Conservation (phyloP, 1,284 basidiomycete species). For the Melanopsichium pennsylvanicum region DNA sequence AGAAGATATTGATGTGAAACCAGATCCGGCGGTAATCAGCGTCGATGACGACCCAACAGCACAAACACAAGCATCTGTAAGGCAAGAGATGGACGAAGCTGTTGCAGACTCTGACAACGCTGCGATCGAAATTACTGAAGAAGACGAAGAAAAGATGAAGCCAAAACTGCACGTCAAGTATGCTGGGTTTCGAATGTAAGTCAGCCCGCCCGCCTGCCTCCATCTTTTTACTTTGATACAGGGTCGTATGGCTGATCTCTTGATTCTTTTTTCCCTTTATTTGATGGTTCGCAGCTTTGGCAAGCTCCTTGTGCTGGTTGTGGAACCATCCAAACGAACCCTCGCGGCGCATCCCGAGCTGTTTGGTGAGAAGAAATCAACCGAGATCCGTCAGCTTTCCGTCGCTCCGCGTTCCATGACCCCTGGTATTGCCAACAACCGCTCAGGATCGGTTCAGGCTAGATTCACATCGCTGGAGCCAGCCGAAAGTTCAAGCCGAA, state of each 20-base stretch:
- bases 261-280: not conserved
- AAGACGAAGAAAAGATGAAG: slow-evolving; percentile 51
- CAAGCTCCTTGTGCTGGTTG: slow-evolving; percentile 56
- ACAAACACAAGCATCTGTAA: not conserved
- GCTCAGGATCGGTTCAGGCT: slow-evolving; percentile 23
- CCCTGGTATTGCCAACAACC: slow-evolving; percentile 14
- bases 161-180: slow-evolving; percentile 43
- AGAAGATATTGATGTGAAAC: slow-evolving; percentile 20
- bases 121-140: slow-evolving; percentile 35
- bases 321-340: slow-evolving; percentile 46
- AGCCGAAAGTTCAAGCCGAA: slow-evolving; percentile 25
- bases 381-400: slow-evolving; percentile 47
- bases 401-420: slow-evolving; percentile 36
- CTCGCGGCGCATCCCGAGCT: slow-evolving; percentile 43
- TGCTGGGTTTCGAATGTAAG: slow-evolving; percentile 49
- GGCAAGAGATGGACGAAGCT: not conserved
- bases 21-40: slow-evolving; percentile 6
- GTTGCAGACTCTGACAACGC: slow-evolving; percentile 6
- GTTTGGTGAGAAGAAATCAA: slow-evolving; percentile 32
- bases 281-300: slow-evolving; percentile 42
- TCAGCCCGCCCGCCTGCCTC: not conserved
- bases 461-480: slow-evolving; percentile 41
- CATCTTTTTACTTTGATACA: too few relatives aligned
- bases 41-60: not conserved
- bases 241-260: not conserved